Conservation (phyloP, 305 asterid species). For the Stenogyne calaminthoides region DNA sequence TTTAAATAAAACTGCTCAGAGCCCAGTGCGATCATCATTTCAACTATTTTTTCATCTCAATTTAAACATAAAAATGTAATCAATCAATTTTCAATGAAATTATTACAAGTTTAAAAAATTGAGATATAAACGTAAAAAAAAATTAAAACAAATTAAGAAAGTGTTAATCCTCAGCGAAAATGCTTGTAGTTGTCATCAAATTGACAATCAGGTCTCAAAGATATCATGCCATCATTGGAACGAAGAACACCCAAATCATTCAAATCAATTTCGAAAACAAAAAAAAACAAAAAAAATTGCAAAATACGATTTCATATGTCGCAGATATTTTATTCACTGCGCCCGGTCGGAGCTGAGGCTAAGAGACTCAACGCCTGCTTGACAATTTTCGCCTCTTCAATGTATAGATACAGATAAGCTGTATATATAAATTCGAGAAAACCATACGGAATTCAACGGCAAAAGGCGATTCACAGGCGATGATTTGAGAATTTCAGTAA, state of each 20-base stretch:
- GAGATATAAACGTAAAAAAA: no score
- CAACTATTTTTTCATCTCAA: conserved; percentile 10
- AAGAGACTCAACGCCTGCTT: conserved; percentile 58
- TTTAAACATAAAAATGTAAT: no score
- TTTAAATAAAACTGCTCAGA: conserved; percentile 62
- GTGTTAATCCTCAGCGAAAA: conserved; percentile 62
- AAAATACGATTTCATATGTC: conserved; percentile 13
- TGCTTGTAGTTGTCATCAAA: conserved; percentile 78
- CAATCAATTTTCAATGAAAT: no score
- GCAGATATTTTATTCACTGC: conserved; percentile 50
- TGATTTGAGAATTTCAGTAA: no score
- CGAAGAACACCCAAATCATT: background rate
- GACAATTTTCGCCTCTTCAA: conserved; percentile 27
- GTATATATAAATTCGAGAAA: conserved; percentile 17
- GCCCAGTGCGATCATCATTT: conserved; percentile 99
- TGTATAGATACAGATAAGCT: conserved; percentile 15
- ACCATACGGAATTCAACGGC: conserved; percentile 21
- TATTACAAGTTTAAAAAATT: no score
- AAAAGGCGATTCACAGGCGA: conserved; percentile 39
- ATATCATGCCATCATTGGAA: conserved; percentile 56
- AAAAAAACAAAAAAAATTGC: background rate
- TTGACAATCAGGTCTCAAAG: no score
- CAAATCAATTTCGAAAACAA: background rate
- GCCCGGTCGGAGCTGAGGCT: conserved; percentile 40
- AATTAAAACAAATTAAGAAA: no score